A percentile compares a stretch with the other conserved stretches of the same genome.
Conservation (phyloP, 2,329 filamentous ascomycete species). For the Botrytis elliptica region DNA sequence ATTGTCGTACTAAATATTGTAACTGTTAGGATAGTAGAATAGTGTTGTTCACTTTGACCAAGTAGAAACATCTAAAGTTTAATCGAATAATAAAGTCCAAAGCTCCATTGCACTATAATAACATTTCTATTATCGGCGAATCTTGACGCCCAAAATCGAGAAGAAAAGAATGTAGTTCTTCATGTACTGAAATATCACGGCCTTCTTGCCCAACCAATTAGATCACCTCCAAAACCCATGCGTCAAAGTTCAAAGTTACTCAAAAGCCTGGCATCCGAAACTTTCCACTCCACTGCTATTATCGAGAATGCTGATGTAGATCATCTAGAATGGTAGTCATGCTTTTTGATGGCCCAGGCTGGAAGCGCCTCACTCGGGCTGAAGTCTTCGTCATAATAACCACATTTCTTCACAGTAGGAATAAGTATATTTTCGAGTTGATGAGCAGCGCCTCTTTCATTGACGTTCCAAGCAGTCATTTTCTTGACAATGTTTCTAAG, state of each 20-base stretch:
- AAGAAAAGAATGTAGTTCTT: not conserved
- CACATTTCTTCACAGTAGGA: not conserved
- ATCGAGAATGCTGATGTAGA: not conserved
- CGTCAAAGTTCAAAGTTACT: not conserved
- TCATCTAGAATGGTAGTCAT: conserved; percentile 28
- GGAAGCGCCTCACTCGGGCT: conserved; percentile 24
- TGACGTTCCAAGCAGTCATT: conserved; percentile 4
- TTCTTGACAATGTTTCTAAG: not conserved
- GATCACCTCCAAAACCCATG: not conserved
- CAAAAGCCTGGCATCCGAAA: not conserved
- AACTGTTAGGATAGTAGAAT: not conserved
- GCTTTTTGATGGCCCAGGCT: conserved; percentile 28
- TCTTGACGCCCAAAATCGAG: not conserved
- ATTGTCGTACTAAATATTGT: not conserved
- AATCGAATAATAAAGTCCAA: not conserved
- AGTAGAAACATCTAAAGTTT: not conserved
- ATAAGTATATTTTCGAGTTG: not conserved
- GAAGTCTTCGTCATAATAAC: not conserved
- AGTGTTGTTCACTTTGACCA: not conserved
- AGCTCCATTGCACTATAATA: not conserved
- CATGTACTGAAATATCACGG: not conserved
- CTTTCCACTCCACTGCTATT: not conserved
- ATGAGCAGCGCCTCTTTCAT: conserved; percentile 7
- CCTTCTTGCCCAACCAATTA: not conserved
- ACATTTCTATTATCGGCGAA: not conserved